phyloP scores from a whole-genome alignment of 371 early-diverging fungal species.

The Mucor irregularis region DNA sequence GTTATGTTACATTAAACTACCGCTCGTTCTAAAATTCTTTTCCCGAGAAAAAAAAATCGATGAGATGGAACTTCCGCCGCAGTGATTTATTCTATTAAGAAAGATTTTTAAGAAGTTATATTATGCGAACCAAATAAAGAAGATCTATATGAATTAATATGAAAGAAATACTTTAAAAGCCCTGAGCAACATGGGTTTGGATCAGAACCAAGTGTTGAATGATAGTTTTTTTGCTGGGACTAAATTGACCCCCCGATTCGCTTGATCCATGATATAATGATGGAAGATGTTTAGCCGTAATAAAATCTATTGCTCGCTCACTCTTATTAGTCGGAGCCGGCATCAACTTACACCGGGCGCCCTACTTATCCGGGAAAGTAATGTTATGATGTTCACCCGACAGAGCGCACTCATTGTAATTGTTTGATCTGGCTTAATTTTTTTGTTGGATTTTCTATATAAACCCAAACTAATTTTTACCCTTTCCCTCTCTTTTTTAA shows the following conservation, averaged over 20 bases:
- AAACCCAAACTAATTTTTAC: slow-evolving; percentile 3
- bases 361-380: slow-evolving; percentile 5
- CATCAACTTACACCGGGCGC: slow-evolving; percentile 16
- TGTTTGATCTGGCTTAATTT: slow-evolving; percentile 7
- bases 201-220: background rate
- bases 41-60: slow-evolving; percentile 2
- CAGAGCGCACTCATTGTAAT: too few species aligned
- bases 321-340: slow-evolving; percentile 10
- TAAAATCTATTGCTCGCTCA: background rate
- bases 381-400: slow-evolving; percentile 1
- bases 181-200: background rate
- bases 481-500: background rate
- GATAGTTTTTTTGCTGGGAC: background rate
- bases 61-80: slow-evolving; percentile 3
- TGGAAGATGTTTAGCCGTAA: slow-evolving; percentile 20
- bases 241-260: background rate
- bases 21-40: slow-evolving; percentile 7
- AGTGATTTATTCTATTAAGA: background rate
- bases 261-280: slow-evolving; percentile 1
- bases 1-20: too few species aligned
- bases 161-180: too few species aligned
- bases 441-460: slow-evolving; percentile 6
- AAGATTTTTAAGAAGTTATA: too few species aligned
- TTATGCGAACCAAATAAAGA: too few species aligned
- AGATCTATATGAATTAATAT: too few species aligned